A percentile compares a stretch with the other conserved stretches of the same genome.
phyloP scores from a whole-genome alignment of 2,329 filamentous ascomycete genomes.

The Xylariaceae sp. region DNA sequence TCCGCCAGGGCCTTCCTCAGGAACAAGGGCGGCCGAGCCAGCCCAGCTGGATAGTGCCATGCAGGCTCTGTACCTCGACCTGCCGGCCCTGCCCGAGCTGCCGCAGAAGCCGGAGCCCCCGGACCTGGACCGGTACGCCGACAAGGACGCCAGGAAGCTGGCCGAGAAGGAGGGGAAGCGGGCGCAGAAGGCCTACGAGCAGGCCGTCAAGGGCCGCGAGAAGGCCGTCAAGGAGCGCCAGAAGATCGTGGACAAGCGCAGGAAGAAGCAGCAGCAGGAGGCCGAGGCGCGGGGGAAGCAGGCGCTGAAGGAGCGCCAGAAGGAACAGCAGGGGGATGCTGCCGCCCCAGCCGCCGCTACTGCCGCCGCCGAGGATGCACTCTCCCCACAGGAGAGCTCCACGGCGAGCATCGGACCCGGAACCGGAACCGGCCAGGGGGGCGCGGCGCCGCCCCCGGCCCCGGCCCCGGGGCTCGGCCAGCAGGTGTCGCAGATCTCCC shows the following conservation, averaged over 20 bases:
- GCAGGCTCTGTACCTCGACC: constrained; percentile 18
- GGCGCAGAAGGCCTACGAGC: constrained; percentile 56
- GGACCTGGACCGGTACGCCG: constrained; percentile 49
- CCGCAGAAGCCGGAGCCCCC: constrained; percentile 49
- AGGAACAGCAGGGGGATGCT: constrained; percentile 6
- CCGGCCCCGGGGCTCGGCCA: no score
- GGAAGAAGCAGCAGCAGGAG: constrained; percentile 36
- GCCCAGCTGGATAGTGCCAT: constrained; percentile 10
- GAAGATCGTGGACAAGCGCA: constrained; percentile 50
- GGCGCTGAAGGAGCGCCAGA: constrained; percentile 19
- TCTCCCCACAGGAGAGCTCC: not conserved
- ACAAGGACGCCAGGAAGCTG: constrained; percentile 59
- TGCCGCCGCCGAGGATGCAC: not conserved
- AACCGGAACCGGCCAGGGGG: no score
- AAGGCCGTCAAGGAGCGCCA: constrained; percentile 56
- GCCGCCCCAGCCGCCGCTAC: constrained; percentile 2
- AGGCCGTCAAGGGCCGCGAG: constrained; percentile 58
- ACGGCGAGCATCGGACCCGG: not conserved
- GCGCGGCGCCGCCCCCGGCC: no score
- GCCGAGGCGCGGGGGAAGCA: constrained; percentile 34
- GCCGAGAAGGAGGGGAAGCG: constrained; percentile 62
- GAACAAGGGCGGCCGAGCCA: constrained; percentile 2
- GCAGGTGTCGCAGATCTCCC: no score
- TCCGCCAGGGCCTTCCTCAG: constrained; percentile 1
- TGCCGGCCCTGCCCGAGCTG: constrained; percentile 37